Evolutionary conservation across 345 rosid species (phyloP).

Genomic region (Melaleuca alternifolia): DNA sequence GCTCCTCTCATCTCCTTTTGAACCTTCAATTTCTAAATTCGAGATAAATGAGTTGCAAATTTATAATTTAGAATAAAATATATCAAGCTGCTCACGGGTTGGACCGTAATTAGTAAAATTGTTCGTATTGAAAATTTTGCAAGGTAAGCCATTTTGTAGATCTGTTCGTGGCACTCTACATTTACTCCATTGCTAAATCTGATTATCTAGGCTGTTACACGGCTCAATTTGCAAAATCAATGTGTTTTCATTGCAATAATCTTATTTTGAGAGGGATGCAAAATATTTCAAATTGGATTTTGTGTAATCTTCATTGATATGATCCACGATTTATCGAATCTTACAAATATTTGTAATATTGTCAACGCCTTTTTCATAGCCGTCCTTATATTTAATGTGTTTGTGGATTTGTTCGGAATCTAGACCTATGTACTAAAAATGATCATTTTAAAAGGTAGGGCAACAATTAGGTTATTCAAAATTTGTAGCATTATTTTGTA

Average conservation of each 20-base stretch:
- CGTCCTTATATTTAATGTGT: too few species aligned
- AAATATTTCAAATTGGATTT: too few species aligned
- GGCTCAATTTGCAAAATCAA: not conserved
- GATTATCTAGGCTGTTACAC: not conserved
- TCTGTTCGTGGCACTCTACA: not conserved
- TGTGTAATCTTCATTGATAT: not conserved
- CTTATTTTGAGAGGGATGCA: not conserved
- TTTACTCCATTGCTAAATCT: too few species aligned
- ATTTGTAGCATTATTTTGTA: too few species aligned
- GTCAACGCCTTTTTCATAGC: not conserved
- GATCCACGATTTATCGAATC: not conserved
- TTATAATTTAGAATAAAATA: not conserved
- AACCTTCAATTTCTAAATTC: too few species aligned
- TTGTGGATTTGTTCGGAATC: not conserved
- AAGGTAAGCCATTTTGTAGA: too few species aligned
- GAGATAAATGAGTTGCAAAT: not conserved
- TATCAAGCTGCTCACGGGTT: rapidly evolving
- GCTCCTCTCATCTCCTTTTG: not conserved
- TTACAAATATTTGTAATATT: too few species aligned
- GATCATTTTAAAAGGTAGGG: not conserved
- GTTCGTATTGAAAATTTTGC: rapidly evolving
- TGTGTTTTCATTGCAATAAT: not conserved
- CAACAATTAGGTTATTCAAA: not conserved
- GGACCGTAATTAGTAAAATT: too few species aligned
- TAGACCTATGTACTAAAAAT: not conserved